Conservation (phyloP, 2,329 filamentous ascomycete species). For the Alternaria arborescens region DNA sequence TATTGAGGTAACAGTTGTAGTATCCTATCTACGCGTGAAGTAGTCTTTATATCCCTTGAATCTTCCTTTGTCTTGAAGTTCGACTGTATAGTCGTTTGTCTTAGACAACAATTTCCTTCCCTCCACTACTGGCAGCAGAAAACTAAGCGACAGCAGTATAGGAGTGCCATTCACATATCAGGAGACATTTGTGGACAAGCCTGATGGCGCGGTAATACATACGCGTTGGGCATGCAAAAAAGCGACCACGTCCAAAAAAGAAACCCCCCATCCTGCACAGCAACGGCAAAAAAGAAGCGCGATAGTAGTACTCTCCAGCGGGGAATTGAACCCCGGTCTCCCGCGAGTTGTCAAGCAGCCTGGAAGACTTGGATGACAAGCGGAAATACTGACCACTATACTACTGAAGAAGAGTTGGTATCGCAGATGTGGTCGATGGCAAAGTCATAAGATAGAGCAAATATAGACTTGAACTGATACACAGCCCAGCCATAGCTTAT, state of each 20-base stretch:
- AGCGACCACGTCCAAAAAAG: not conserved
- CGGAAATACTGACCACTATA: conserved; percentile 10
- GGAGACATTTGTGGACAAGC: not conserved
- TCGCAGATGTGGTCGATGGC: not conserved
- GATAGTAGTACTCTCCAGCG: conserved; percentile 2
- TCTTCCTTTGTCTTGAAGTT: too few species aligned
- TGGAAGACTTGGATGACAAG: not conserved
- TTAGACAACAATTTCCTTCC: too few species aligned
- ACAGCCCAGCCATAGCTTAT: not conserved
- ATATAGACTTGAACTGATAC: too few species aligned
- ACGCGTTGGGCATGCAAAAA: not conserved
- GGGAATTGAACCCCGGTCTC: conserved; percentile 7
- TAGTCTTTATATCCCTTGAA: too few species aligned
- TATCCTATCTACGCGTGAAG: too few species aligned
- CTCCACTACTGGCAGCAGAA: not conserved
- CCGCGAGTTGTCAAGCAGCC: not conserved
- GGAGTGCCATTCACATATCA: not conserved
- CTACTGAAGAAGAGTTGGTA: conserved; percentile 6
- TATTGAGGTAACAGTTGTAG: too few species aligned
- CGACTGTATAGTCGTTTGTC: too few species aligned
- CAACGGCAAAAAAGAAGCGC: not conserved
- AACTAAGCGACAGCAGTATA: not conserved
- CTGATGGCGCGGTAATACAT: not conserved
- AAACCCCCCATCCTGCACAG: not conserved
- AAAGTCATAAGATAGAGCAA: not conserved